Evolutionary conservation across 2,329 filamentous ascomycete species (phyloP).

Genomic region (Talaromyces sp.): DNA sequence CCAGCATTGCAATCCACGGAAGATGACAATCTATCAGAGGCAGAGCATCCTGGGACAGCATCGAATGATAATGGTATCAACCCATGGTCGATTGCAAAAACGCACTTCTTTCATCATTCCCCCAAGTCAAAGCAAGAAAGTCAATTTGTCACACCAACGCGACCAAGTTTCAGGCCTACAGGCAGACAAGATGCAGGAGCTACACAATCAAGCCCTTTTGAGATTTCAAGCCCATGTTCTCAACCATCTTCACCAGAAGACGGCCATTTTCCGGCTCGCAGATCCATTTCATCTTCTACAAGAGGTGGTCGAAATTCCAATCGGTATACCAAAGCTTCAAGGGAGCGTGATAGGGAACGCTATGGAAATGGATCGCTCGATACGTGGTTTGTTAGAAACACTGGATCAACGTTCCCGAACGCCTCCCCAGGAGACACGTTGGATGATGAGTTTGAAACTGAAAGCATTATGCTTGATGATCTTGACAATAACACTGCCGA

Average conservation of each 20-base stretch:
- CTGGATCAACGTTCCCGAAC: neutral
- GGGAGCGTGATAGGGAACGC: conserved; percentile 20
- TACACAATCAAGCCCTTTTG: conserved; percentile 2
- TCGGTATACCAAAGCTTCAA: conserved; percentile 13
- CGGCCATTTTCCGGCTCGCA: conserved; percentile 5
- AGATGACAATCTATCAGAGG: neutral
- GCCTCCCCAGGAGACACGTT: neutral
- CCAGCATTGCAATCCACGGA: neutral
- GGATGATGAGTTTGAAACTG: neutral
- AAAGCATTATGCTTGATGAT: conserved; percentile 15
- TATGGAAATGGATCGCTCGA: conserved; percentile 28
- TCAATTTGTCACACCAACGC: conserved; percentile 19
- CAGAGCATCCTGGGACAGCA: neutral
- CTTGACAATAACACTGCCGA: neutral
- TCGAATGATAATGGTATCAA: conserved; percentile 22
- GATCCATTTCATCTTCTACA: conserved; percentile 13
- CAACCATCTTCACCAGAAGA: conserved; percentile 13
- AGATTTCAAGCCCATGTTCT: conserved; percentile 13
- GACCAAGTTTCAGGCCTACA: neutral
- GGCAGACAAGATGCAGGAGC: neutral
- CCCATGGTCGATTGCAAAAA: conserved; percentile 35
- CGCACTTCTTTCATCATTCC: conserved; percentile 21
- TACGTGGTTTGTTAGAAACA: conserved; percentile 24
- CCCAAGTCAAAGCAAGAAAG: conserved; percentile 8
- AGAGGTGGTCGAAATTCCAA: neutral